Percentiles rank a stretch among this genome's conserved stretches.
These are phyloP conservation scores for Amphicarpaea edgeworthii DNA, from an alignment of 306 rosid genomes.

Conservation along the genomic window DNA sequence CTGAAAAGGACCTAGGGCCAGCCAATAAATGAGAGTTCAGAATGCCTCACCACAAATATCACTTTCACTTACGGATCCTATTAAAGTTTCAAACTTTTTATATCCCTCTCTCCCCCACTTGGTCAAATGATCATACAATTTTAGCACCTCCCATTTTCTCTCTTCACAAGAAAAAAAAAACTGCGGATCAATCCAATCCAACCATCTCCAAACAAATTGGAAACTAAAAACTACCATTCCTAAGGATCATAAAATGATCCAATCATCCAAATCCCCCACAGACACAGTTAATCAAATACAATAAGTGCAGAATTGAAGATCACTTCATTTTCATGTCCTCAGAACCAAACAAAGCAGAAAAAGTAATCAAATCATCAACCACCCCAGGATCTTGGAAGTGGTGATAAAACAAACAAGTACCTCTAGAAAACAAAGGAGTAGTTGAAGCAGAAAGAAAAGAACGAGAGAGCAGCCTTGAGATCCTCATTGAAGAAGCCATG, in stretches of 20 bases:
- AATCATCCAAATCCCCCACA: background rate
- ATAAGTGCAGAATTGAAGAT: background rate
- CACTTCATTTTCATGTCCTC: background rate
- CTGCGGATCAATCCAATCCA: background rate
- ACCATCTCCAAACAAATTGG: constrained; percentile 11
- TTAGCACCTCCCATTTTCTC: background rate
- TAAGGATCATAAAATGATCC: background rate
- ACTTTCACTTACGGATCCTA: background rate
- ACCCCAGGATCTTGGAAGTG: constrained; percentile 13
- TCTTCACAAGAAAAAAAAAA: background rate
- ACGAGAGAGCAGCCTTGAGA: constrained; percentile 58
- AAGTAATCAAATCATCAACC: background rate
- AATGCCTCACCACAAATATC: background rate
- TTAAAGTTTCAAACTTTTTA: background rate
- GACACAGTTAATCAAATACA: background rate
- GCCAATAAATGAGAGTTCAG: background rate
- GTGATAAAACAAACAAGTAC: constrained; percentile 42
- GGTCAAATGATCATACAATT: background rate
- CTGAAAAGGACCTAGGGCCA: background rate
- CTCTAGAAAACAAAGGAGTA: constrained; percentile 52
- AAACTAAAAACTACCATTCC: background rate
- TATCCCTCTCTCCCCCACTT: background rate
- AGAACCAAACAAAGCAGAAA: background rate
- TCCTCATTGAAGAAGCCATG: constrained; percentile 63
- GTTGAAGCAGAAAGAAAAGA: constrained; percentile 55